Evolutionary conservation across 2,329 filamentous ascomycete species (phyloP), one percentile per base, ranked within the genome.

Genomic region (Trichoderma koningiopsis): DNA sequence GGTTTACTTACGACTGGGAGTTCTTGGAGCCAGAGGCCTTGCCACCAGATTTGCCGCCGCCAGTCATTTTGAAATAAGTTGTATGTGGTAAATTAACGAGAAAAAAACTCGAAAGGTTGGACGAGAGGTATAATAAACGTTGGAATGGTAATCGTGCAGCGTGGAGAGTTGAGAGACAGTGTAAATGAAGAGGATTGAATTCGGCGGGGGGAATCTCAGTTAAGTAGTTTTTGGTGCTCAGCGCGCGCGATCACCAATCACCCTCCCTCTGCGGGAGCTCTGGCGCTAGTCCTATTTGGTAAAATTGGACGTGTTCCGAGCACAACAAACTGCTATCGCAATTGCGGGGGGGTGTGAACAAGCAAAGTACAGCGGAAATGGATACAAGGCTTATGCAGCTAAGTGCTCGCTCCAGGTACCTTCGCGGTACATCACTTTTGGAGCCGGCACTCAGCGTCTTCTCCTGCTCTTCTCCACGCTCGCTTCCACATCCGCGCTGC

Each of bases 11-110:
- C 96, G 94, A 97, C 89, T 98, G 96, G 81, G 96, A 92, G 88
- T 92, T 97, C 93, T 99, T 99, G 87, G 92, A 91, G 87, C 94
- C 94, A 87, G 92, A 95, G 88, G 95, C 94, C 92, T 98, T 98
- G 91, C 96, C 96, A 85, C 96, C 96, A 87, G 95, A 97, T 87
- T 99, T 99, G 85, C 96, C 96, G 85, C 95, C 95, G 89, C 95
- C 69, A 60, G 69, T 70, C 69, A 70, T 70, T 69, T 68, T 70
- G 65, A 68, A 60, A 27, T 35, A 49, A 37, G 22, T 37, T 71
- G 58, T 59, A 29, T 43, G 40, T 19, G 16, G n/a, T 16, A 22
- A 22, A 14, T 67, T 49, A 67, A 67, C 40, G 63, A 40, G 56
- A 55, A 64, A 59, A 66, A 29, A 64, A 72, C 68, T 68, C 70